phyloP scores from a whole-genome alignment of 1,284 basidiomycete genomes.

The Sanghuangporus sanghuang region DNA sequence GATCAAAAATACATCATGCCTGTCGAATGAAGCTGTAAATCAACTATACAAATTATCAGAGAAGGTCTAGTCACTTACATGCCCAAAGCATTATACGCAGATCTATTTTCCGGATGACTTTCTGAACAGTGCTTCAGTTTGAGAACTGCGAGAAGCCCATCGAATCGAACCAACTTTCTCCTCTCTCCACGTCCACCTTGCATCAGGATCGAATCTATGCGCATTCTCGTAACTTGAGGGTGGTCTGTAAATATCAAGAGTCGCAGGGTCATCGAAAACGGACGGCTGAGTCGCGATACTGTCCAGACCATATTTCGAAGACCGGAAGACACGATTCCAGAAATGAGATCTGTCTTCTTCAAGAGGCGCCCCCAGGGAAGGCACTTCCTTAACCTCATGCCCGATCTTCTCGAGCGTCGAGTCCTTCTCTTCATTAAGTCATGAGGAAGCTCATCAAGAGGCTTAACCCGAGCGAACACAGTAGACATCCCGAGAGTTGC shows the following conservation, averaged over 20 bases:
- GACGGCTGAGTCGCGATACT: constrained; percentile 29
- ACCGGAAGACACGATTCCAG: constrained; percentile 22
- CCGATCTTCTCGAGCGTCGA: constrained; percentile 19
- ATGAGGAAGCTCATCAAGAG: not conserved
- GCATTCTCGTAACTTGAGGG: constrained; percentile 24
- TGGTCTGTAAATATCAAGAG: constrained; percentile 21
- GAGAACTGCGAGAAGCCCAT: not conserved
- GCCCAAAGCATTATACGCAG: constrained; percentile 29
- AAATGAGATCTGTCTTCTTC: constrained; percentile 21
- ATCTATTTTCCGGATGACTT: constrained; percentile 27
- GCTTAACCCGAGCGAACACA: not conserved
- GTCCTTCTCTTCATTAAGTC: constrained; percentile 23
- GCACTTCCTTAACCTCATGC: constrained; percentile 22
- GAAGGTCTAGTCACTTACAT: constrained; percentile 19
- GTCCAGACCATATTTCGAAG: constrained; percentile 19
- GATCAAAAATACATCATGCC: constrained; percentile 9
- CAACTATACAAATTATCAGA: not conserved
- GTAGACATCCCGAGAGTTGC: not conserved
- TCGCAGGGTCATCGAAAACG: constrained; percentile 29
- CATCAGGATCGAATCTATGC: constrained; percentile 30
- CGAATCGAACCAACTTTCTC: constrained; percentile 22
- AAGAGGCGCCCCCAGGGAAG: constrained; percentile 28
- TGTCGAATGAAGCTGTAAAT: not conserved
- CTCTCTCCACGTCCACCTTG: constrained; percentile 35
- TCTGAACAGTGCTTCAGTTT: not conserved